Evolutionary conservation across 208 protist genomes (phyloP).

Genomic region (Leishmania guyanensis): DNA sequence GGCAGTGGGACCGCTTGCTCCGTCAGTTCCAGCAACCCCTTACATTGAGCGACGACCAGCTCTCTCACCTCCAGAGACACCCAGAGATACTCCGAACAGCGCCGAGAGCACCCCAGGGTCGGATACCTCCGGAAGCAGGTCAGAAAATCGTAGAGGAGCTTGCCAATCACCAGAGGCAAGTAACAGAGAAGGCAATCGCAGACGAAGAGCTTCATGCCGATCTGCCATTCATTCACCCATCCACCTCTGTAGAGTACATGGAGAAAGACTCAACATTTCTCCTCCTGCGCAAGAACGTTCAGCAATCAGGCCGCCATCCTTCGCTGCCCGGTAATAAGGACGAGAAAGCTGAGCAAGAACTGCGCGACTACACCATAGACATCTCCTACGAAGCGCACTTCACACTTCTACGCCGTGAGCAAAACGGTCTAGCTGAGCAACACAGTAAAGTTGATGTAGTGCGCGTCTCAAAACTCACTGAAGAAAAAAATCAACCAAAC

Average conservation of each 20-base stretch:
- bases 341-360: not conserved
- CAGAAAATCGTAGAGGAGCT: not conserved
- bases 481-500: not conserved
- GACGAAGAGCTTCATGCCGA: slow-evolving; percentile 8
- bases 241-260: not conserved
- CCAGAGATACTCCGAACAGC: slow-evolving; percentile 8
- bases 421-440: not conserved
- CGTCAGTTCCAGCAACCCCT: slow-evolving; percentile 5
- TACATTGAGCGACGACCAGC: slow-evolving; percentile 28
- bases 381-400: not conserved
- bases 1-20: slow-evolving; percentile 26
- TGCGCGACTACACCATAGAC: slow-evolving; percentile 15
- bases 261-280: not conserved
- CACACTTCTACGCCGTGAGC: not conserved
- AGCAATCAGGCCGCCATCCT: not conserved
- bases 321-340: not conserved
- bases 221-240: slow-evolving; percentile 9
- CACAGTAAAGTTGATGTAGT: not conserved
- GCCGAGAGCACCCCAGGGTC: not conserved
- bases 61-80: slow-evolving; percentile 20
- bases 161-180: not conserved
- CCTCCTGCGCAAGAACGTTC: not conserved
- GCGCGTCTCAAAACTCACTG: no score
- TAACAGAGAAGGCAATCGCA: not conserved
- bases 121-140: not conserved